Conservation (phyloP, 257 asterid genomes). For the Ilex aquifolium region DNA sequence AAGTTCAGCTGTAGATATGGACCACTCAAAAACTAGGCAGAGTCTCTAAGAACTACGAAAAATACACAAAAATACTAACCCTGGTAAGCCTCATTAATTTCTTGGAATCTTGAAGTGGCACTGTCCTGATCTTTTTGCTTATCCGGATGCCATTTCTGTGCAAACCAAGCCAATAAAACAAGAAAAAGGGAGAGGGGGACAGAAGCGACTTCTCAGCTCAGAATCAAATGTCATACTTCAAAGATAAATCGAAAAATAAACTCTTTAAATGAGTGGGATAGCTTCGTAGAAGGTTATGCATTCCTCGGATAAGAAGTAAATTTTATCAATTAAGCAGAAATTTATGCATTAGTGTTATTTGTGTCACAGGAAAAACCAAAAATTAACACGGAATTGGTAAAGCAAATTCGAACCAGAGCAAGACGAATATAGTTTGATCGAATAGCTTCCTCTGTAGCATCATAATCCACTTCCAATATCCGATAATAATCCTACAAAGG, state of each 20-base stretch:
- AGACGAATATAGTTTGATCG: conserved; percentile 86
- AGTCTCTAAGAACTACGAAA: neutral
- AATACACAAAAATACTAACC: conserved; percentile 31
- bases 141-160: conserved; percentile 97
- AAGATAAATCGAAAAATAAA: too few species aligned
- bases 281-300: too few species aligned
- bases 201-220: neutral
- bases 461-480: conserved; percentile 77
- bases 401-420: conserved; percentile 60
- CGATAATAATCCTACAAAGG: conserved; percentile 70
- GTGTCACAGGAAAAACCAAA: neutral
- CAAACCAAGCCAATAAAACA: conserved; percentile 2
- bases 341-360: neutral
- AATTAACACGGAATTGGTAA: neutral
- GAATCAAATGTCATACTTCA: too few species aligned
- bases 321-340: too few species aligned
- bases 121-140: conserved; percentile 59
- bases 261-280: too few species aligned
- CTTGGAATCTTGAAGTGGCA: conserved; percentile 83
- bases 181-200: neutral
- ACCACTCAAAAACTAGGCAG: too few species aligned
- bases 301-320: too few species aligned
- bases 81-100: conserved; percentile 83
- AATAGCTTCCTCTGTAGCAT: conserved; percentile 82
- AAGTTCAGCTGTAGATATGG: too few species aligned